A percentile compares a stretch with the other conserved stretches of the same genome.
Evolutionary conservation across 495 filamentous ascomycete genomes (phyloP).

Genomic region (Gamarada debralockiae): DNA sequence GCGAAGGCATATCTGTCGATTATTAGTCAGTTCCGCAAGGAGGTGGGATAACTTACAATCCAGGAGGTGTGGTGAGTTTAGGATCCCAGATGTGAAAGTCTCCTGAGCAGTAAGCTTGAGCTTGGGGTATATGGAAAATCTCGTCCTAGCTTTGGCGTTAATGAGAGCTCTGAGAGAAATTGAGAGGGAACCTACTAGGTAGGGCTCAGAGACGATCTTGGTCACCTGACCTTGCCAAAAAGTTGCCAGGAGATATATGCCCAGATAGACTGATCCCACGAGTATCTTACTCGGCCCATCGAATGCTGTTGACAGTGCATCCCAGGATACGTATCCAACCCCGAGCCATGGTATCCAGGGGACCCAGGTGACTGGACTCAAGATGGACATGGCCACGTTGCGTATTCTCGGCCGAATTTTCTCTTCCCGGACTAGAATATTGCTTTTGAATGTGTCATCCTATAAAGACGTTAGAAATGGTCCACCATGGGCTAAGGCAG

Average conservation of each 20-base stretch:
- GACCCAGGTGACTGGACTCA: not conserved
- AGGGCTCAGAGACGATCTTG: conserved; percentile 67
- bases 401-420: not conserved
- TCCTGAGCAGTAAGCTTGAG: conserved; percentile 77
- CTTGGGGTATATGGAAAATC: conserved; percentile 92
- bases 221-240: conserved; percentile 39
- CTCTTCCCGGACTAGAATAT: not conserved
- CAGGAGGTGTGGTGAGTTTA: conserved; percentile 94
- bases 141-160: conserved; percentile 62
- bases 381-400: not conserved
- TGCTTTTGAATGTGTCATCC: not conserved
- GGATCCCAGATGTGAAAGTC: conserved; percentile 82
- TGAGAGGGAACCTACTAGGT: conserved; percentile 54
- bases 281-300: not conserved
- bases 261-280: not conserved
- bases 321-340: not conserved
- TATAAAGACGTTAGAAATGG: not conserved
- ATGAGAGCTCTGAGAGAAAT: conserved; percentile 7
- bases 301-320: not conserved
- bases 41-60: conserved; percentile 55
- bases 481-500: too few relatives aligned
- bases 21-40: not conserved
- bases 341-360: not conserved
- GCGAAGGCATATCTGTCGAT: conserved; percentile 50
- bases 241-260: conserved; percentile 1